Percentiles rank a stretch among this genome's conserved stretches.
These are phyloP conservation scores for Yueomyces sp. DNA, from an alignment of 805 yeast species.

Conservation along the genomic window DNA sequence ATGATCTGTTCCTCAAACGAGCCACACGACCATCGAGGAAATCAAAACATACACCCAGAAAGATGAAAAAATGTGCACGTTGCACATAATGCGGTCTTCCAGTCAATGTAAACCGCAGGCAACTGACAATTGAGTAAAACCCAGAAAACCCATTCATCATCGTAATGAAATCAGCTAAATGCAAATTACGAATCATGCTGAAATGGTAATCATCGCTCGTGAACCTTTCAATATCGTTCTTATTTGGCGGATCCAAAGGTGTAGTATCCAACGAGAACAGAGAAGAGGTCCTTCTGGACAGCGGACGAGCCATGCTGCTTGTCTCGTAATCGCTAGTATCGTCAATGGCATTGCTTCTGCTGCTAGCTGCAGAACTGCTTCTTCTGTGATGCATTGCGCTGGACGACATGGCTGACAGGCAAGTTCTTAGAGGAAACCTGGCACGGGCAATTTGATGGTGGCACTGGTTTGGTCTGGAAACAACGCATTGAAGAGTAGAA, in stretches of 20 bases:
- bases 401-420: no score
- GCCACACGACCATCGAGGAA: conserved; percentile 97
- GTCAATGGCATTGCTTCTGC: no score
- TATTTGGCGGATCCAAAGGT: conserved; percentile 66
- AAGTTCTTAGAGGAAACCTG: no score
- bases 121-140: conserved; percentile 77
- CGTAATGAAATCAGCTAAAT: conserved; percentile 93
- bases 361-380: no score
- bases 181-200: conserved; percentile 73
- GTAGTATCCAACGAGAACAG: conserved; percentile 35
- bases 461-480: no score
- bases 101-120: conserved; percentile 67
- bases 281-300: conserved; percentile 38
- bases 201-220: conserved; percentile 77
- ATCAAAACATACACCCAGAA: conserved; percentile 89
- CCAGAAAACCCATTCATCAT: conserved; percentile 90
- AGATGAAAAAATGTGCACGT: conserved; percentile 79
- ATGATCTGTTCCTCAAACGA: conserved; percentile 78
- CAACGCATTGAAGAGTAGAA: no score
- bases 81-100: conserved; percentile 58
- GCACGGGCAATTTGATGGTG: no score
- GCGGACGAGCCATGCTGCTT: neutral
- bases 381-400: no score
- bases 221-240: conserved; percentile 63
- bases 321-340: no score